Percentiles rank a stretch among this genome's conserved stretches.
Conservation (phyloP, 169 alveolate genomes). For the Eimeria brunetti region DNA sequence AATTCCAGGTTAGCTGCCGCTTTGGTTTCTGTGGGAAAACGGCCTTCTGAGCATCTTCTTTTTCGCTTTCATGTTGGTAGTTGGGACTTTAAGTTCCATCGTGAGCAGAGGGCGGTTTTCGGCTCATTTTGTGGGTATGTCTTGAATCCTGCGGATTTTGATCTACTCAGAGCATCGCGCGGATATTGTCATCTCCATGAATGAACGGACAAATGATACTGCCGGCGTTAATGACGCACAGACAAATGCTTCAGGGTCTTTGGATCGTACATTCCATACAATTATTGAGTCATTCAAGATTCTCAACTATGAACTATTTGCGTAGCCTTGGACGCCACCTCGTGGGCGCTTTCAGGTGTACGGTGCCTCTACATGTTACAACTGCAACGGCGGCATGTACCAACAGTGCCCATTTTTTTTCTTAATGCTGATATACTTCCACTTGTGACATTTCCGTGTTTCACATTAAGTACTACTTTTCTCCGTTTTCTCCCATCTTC, state of each 20-base stretch:
- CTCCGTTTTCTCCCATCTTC: not conserved
- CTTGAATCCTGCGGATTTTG: not conserved
- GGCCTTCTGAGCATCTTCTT: not conserved
- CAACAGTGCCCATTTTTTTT: not conserved
- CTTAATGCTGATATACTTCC: not conserved
- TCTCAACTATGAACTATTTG: conserved; percentile 25
- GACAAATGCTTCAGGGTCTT: not conserved
- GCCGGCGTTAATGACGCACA: not conserved
- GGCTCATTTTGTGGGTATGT: not conserved
- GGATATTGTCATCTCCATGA: conserved; percentile 56
- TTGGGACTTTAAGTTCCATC: not conserved
- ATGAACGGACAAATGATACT: conserved; percentile 1
- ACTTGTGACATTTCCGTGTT: not conserved
- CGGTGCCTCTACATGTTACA: not conserved
- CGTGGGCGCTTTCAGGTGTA: conserved; percentile 6
- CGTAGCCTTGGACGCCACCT: not conserved
- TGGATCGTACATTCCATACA: conserved; percentile 23
- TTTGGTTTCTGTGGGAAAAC: not conserved
- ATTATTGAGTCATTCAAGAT: conserved; percentile 32
- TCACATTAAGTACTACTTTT: not conserved
- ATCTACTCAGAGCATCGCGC: conserved; percentile 69
- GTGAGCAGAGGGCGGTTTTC: not conserved
- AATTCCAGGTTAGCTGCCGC: conserved; percentile 34
- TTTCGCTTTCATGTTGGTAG: not conserved
- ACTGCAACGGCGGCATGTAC: not conserved